A percentile compares a stretch with the other conserved stretches of the same genome.
These are phyloP conservation scores for Dothideomycetidae sp. DNA, from an alignment of 2,329 filamentous ascomycete genomes.

Conservation along the genomic window DNA sequence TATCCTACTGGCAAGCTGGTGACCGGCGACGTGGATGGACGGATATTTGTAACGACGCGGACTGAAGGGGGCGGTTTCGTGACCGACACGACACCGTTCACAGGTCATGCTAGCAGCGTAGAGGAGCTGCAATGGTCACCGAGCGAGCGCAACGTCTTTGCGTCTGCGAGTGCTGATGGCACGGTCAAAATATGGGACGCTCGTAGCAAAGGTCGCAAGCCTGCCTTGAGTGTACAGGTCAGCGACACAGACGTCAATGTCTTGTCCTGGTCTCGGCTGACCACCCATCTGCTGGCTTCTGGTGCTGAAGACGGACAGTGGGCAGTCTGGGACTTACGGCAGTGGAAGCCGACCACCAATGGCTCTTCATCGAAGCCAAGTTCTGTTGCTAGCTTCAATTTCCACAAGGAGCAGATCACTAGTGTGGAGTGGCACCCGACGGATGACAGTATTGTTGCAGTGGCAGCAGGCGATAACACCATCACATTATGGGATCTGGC, in stretches of 20 bases:
- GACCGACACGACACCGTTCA: constrained; percentile 70
- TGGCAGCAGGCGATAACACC: constrained; percentile 85
- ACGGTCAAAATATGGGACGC: constrained; percentile 95
- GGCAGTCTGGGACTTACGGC: constrained; percentile 90
- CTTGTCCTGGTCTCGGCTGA: constrained; percentile 84
- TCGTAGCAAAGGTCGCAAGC: constrained; percentile 72
- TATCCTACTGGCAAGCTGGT: constrained; percentile 70
- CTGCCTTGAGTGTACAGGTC: constrained; percentile 76
- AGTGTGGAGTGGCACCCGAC: constrained; percentile 95
- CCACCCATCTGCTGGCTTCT: constrained; percentile 75
- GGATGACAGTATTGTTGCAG: constrained; percentile 87
- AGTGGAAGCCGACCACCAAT: constrained; percentile 58
- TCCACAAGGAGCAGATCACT: constrained; percentile 94
- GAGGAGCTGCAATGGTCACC: constrained; percentile 98
- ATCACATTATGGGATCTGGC: constrained; percentile 94
- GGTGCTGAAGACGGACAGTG: constrained; percentile 88
- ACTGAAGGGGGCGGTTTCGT: constrained; percentile 81
- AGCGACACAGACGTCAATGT: constrained; percentile 86
- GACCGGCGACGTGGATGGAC: constrained; percentile 80
- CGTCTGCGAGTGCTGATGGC: constrained; percentile 84
- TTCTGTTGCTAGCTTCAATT: constrained; percentile 84
- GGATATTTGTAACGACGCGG: constrained; percentile 76
- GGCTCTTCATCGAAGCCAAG: constrained; percentile 39
- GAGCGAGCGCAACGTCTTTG: constrained; percentile 82
- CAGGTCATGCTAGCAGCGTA: constrained; percentile 69